Percentiles rank a stretch among this genome's conserved stretches.
These are phyloP conservation scores for Ceriops decandra DNA, from an alignment of 345 rosid genomes.

Conservation along the genomic window DNA sequence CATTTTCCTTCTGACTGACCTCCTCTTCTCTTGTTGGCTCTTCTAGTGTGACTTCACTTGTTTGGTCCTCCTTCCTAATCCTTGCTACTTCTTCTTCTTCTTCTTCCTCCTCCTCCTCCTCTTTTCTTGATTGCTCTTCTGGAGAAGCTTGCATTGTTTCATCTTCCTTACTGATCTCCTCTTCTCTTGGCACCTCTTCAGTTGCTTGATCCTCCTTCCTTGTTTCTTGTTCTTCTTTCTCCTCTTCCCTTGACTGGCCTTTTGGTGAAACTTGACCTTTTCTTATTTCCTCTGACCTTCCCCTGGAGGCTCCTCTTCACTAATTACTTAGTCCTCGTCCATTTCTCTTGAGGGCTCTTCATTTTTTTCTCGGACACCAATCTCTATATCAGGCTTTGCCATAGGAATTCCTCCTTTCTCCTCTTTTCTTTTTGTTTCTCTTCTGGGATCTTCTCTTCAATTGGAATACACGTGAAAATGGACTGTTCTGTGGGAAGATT, in stretches of 20 bases:
- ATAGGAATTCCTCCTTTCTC: conserved; percentile 14
- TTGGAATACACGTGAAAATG: not conserved
- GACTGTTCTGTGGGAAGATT: not conserved
- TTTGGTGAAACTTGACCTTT: not conserved
- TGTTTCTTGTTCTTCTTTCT: no score
- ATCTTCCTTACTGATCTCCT: not conserved
- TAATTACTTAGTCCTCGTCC: not conserved
- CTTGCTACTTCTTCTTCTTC: no score
- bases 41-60: no score
- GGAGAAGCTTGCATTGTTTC: not conserved
- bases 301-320: not conserved
- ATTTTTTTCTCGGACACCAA: not conserved
- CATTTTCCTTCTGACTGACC: no score
- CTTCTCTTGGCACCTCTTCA: not conserved
- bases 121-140: not conserved
- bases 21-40: no score
- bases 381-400: not conserved
- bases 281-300: not conserved
- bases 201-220: not conserved
- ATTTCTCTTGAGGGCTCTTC: not conserved
- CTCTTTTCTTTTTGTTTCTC: not conserved
- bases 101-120: not conserved
- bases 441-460: conserved; percentile 11
- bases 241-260: not conserved
- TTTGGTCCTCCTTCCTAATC: no score